Evolutionary conservation across 2,329 filamentous ascomycete species (phyloP).

Genomic region (Cladosporium sp.): DNA sequence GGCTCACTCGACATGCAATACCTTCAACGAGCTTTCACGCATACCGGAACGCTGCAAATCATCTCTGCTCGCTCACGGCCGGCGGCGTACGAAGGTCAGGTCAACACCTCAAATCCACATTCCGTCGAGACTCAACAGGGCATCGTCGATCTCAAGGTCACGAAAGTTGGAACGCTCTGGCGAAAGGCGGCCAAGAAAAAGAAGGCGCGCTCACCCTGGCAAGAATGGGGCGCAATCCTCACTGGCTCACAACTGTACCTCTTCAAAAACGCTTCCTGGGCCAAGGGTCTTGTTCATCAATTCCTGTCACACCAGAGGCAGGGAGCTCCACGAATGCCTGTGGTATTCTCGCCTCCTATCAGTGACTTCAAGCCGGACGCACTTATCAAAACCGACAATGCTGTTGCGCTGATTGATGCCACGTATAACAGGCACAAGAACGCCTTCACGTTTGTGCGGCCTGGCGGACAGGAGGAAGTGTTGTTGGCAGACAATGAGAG

Average conservation of each 20-base stretch:
- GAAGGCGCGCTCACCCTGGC: constrained; percentile 93
- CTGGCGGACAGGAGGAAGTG: constrained; percentile 84
- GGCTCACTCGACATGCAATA: constrained; percentile 75
- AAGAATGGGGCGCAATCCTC: constrained; percentile 96
- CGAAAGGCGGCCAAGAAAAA: constrained; percentile 93
- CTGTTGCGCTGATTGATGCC: constrained; percentile 81
- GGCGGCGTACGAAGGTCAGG: constrained; percentile 88
- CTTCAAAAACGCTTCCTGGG: constrained; percentile 90
- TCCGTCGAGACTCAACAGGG: constrained; percentile 84
- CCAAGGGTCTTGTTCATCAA: constrained; percentile 86
- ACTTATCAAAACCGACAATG: constrained; percentile 89
- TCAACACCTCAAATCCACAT: constrained; percentile 26
- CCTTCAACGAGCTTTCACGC: constrained; percentile 85
- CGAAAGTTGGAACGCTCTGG: constrained; percentile 93
- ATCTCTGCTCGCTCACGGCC: constrained; percentile 90
- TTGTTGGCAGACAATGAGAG: constrained; percentile 86
- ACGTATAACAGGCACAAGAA: constrained; percentile 95
- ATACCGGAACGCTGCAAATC: constrained; percentile 89
- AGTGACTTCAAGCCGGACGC: constrained; percentile 92
- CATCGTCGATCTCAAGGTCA: constrained; percentile 95
- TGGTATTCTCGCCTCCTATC: constrained; percentile 87
- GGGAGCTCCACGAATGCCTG: constrained; percentile 71
- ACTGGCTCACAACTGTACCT: constrained; percentile 97
- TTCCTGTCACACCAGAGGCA: constrained; percentile 79
- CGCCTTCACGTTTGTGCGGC: constrained; percentile 86